Conservation (phyloP, 371 early-diverging fungal genomes). For the Mucor plumbeus region DNA sequence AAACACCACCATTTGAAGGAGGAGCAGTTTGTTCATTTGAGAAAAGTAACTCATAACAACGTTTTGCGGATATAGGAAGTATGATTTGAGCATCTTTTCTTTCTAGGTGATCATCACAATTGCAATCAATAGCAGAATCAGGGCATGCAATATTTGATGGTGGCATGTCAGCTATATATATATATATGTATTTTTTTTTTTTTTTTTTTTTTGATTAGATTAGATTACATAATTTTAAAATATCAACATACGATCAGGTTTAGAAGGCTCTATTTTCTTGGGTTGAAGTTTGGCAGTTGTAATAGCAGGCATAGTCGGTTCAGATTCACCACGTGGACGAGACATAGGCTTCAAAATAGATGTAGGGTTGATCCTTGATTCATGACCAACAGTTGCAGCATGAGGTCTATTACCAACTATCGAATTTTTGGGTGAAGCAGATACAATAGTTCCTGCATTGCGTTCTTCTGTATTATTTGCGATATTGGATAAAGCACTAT, state of each 20-base stretch:
- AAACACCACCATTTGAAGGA: conserved; percentile 48
- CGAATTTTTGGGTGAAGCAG: not conserved
- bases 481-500: not conserved
- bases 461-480: not conserved
- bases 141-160: conserved; percentile 52
- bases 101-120: conserved; percentile 76
- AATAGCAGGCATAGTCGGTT: not conserved
- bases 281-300: not conserved
- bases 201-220: too few species aligned
- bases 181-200: too few species aligned
- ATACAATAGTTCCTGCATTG: not conserved
- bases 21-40: conserved; percentile 44
- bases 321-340: conserved; percentile 25
- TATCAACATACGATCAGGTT: conserved; percentile 35
- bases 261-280: conserved; percentile 9
- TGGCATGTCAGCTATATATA: conserved; percentile 23
- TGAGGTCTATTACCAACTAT: conserved; percentile 12
- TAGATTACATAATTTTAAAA: not conserved
- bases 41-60: conserved; percentile 65
- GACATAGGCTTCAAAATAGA: not conserved
- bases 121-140: conserved; percentile 53
- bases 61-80: conserved; percentile 67
- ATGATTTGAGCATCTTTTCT: conserved; percentile 60
- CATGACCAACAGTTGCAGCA: conserved; percentile 21
- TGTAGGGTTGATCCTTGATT: not conserved